Conservation (phyloP, 192 early-diverging fungal genomes). For the Linnemannia exigua region DNA sequence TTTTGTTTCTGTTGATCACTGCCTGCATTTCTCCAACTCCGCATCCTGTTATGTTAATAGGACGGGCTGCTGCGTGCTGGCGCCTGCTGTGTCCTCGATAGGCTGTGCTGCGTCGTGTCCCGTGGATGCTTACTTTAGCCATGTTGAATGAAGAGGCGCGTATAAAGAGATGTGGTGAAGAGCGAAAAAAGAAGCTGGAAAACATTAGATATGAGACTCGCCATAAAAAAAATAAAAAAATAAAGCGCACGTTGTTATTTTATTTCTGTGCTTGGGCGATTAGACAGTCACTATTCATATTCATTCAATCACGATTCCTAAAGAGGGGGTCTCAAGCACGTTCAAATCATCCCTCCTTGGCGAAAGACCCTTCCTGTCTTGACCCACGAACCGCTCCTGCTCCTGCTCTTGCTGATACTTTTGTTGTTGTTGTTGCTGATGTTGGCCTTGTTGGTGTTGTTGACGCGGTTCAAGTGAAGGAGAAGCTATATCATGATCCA, state of each 20-base stretch:
- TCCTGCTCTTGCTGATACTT: background rate
- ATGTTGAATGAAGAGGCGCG: constrained; percentile 19
- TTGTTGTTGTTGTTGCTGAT: background rate
- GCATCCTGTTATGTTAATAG: background rate
- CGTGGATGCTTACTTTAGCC: constrained; percentile 29
- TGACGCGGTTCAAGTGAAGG: constrained; percentile 8
- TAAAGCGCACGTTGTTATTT: background rate
- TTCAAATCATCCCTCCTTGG: background rate
- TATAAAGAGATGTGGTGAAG: constrained; percentile 10
- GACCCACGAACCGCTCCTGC: background rate
- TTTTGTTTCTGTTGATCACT: no score
- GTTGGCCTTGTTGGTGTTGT: background rate
- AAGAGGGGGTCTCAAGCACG: background rate
- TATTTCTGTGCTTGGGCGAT: constrained; percentile 1
- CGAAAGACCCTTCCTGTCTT: background rate
- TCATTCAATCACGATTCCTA: background rate
- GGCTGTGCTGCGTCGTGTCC: no score
- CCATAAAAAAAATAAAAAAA: constrained; percentile 1
- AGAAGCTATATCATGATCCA: constrained; percentile 25
- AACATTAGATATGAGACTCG: constrained; percentile 16
- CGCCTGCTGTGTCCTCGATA: no score
- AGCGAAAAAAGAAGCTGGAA: background rate
- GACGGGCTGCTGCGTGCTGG: no score
- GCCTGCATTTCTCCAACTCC: no score
- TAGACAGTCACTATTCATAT: background rate